Evolutionary conservation across 202 grass and related monocot species (phyloP).

Genomic region (Panicum hallii): DNA sequence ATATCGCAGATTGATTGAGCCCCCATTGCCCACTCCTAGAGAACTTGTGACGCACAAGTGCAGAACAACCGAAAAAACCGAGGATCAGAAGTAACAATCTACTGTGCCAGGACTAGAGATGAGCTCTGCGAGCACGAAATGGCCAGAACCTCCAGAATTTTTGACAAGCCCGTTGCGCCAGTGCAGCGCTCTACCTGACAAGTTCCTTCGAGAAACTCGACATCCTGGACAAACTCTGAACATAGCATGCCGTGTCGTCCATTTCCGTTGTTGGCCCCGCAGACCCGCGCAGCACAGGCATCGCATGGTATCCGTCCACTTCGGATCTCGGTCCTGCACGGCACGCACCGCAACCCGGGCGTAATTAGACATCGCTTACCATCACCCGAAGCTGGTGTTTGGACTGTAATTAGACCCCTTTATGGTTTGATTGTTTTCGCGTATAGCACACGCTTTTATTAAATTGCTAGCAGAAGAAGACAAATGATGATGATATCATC

Average conservation of each 20-base stretch:
- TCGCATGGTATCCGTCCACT: background rate
- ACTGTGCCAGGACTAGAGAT: background rate
- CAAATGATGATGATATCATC: too few relatives aligned
- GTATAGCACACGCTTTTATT: too few relatives aligned
- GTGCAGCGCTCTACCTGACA: background rate
- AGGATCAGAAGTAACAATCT: background rate
- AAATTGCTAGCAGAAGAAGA: too few relatives aligned
- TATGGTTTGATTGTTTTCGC: too few relatives aligned
- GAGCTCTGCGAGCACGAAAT: background rate
- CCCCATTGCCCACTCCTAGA: background rate
- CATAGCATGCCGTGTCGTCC: background rate
- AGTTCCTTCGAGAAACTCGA: too few relatives aligned
- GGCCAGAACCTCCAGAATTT: background rate
- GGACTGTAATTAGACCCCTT: too few relatives aligned
- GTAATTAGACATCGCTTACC: too few relatives aligned
- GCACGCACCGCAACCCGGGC: too few relatives aligned
- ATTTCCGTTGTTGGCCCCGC: background rate
- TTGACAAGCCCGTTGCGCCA: background rate
- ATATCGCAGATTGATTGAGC: background rate
- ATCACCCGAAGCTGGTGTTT: too few relatives aligned
- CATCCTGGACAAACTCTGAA: too few relatives aligned
- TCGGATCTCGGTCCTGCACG: background rate
- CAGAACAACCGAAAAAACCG: background rate
- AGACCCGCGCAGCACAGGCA: background rate
- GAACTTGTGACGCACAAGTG: background rate